phyloP scores from a whole-genome alignment of 345 rosid species.

The Turritis glabra region DNA sequence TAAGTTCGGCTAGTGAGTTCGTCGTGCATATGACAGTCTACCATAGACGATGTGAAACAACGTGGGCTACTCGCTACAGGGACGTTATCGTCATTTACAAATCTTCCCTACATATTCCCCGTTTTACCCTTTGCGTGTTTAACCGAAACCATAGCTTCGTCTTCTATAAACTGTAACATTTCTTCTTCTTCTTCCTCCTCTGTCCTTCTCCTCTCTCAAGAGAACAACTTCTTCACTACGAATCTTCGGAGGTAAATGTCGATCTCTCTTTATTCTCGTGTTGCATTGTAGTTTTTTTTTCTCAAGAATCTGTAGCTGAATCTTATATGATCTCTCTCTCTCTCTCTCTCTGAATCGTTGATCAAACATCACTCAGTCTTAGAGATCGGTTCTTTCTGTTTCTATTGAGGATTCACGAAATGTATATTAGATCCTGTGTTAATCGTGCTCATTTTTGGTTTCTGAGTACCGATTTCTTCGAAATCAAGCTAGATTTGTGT shows the following conservation, averaged over 20 bases:
- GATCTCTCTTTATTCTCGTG: not conserved
- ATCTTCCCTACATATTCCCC: not conserved
- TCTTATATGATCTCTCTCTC: not conserved
- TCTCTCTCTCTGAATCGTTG: not conserved
- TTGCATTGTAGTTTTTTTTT: not conserved
- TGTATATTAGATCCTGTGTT: conserved; percentile 19
- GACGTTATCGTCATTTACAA: not conserved
- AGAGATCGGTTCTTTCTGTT: conserved; percentile 13
- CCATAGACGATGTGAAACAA: not conserved
- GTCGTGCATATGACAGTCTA: not conserved
- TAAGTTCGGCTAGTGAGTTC: not conserved
- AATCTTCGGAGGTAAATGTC: conserved; percentile 26
- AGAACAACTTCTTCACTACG: conserved; percentile 11
- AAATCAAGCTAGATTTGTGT: conserved; percentile 11
- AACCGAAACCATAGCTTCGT: conserved; percentile 11
- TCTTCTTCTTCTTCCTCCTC: not conserved
- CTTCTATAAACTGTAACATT: conserved; percentile 19
- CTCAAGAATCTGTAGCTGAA: not conserved
- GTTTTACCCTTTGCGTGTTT: conserved; percentile 12
- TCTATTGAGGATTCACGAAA: not conserved
- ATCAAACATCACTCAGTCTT: not conserved
- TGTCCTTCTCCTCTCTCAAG: not conserved
- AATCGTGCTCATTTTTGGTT: not conserved
- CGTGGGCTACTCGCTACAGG: not conserved
- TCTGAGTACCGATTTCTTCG: not conserved